These are phyloP conservation scores for Oenanthe javanica DNA, from an alignment of 140 eudicot genomes.

Conservation along the genomic window DNA sequence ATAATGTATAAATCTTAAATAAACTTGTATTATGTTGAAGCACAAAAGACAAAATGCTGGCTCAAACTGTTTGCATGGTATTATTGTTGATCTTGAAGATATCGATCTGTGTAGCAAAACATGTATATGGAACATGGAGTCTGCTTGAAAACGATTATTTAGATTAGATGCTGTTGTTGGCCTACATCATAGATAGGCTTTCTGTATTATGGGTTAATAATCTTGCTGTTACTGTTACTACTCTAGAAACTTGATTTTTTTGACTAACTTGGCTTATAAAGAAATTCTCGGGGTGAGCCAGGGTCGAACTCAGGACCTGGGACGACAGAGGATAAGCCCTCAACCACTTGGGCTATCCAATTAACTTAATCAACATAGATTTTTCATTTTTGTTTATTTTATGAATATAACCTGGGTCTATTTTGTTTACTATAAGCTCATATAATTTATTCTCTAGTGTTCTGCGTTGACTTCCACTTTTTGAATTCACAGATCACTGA, in stretches of 20 bases:
- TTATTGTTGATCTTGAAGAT: neutral
- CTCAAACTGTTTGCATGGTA: neutral
- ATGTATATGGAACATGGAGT: neutral
- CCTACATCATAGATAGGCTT: neutral
- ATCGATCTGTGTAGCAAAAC: neutral
- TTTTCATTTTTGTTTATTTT: neutral
- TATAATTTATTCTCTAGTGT: neutral
- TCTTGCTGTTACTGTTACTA: neutral
- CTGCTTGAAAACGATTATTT: neutral
- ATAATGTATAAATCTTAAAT: neutral
- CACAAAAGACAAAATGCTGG: neutral
- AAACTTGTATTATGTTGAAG: neutral
- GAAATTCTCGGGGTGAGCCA: too few species aligned
- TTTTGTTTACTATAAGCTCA: neutral
- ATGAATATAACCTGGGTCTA: neutral
- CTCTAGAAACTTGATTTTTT: neutral
- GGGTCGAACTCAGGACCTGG: too few species aligned
- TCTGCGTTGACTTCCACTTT: conserved; percentile 10
- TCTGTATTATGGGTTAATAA: neutral
- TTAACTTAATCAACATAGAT: neutral
- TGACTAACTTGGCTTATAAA: too few species aligned
- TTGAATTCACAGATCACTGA: conserved; percentile 64
- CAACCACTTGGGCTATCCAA: too few species aligned
- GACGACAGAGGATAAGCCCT: too few species aligned
- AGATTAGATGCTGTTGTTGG: neutral